These are phyloP conservation scores for Podila epicladia DNA, from an alignment of 192 early-diverging fungal genomes.

Conservation along the genomic window DNA sequence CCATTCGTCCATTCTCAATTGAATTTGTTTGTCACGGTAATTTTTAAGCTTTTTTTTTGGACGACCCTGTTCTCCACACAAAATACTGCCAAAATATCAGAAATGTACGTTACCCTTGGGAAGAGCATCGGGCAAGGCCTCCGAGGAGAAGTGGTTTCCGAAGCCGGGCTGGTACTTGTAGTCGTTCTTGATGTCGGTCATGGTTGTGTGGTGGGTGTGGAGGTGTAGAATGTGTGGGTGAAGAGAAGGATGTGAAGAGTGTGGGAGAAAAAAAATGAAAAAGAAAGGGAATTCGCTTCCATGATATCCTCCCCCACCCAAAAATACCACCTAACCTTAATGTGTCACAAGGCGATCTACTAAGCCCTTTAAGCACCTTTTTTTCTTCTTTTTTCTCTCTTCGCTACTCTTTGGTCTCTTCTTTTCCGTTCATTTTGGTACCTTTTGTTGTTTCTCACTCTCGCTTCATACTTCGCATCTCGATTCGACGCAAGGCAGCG, in stretches of 20 bases:
- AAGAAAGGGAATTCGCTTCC: background rate
- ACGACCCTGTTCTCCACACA: background rate
- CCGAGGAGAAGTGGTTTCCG: conserved; percentile 88
- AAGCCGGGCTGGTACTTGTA: conserved; percentile 84
- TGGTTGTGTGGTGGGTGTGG: background rate
- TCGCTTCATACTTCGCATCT: background rate
- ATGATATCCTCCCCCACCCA: background rate
- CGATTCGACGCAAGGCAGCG: no score
- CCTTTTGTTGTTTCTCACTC: background rate
- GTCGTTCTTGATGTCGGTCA: conserved; percentile 41
- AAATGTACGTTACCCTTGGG: conserved; percentile 68
- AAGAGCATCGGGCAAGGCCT: conserved; percentile 84
- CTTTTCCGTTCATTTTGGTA: background rate
- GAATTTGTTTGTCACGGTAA: no score
- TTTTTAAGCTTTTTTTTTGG: background rate
- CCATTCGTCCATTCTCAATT: no score
- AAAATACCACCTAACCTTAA: background rate
- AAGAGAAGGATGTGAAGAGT: conserved; percentile 1
- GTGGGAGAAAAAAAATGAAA: conserved; percentile 2
- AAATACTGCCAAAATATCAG: background rate
- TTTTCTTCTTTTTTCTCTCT: background rate
- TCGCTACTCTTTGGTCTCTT: background rate
- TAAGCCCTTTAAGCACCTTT: background rate
- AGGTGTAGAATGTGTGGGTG: background rate
- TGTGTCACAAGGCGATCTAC: background rate